Evolutionary conservation across 2,329 filamentous ascomycete genomes (phyloP), one percentile per base, ranked within the genome.

Genomic region (Aspergillus sp.): DNA sequence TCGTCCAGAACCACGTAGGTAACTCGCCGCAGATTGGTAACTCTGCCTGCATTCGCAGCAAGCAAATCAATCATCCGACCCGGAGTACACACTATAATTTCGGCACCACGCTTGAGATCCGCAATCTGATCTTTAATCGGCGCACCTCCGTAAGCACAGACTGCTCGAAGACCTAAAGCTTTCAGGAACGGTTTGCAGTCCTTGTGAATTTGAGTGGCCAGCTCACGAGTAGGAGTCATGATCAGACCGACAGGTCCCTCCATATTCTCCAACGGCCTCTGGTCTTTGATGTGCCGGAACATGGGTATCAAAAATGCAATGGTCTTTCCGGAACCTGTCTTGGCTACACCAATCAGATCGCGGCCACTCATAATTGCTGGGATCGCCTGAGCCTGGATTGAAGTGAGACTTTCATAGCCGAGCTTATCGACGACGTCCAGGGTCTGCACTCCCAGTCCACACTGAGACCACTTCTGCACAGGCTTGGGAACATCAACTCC

Each of bases 101-200:
- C 90, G 7, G 90, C 89, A 41, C 93, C 93, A 51, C 90, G 86
- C 73, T 97, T 97, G 55, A 98, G 75, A 64, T 96, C 90, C 1
- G 90, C 90, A 64, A 98, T 98, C 66, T 98, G 90, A 56, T 98
- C 93, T 62, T 94, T 93, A 66, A 98, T 96, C 0, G 93, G 90
- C 17, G 90, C 88, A 54, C 93, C 93, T 19, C 93, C 93, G 66
- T 96, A 97, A 1, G 90, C 90, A 68, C 90, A 95, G 20, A 95
- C 90, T 43, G 88, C 85, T 51, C 89, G 84, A 47, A 98, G 79
- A 49, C 85, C 83, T 65, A 95, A 82, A 20, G 86, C 86, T 60
- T 91, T 95, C 53, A 95, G 71, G 67, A 96, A 98, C 1, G 93
- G 90, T 66, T 91, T 95, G 71, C 91, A 91, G 65, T 98, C 93